Conservation (phyloP, 1,284 basidiomycete genomes). For the Fomitopsis palustris region DNA sequence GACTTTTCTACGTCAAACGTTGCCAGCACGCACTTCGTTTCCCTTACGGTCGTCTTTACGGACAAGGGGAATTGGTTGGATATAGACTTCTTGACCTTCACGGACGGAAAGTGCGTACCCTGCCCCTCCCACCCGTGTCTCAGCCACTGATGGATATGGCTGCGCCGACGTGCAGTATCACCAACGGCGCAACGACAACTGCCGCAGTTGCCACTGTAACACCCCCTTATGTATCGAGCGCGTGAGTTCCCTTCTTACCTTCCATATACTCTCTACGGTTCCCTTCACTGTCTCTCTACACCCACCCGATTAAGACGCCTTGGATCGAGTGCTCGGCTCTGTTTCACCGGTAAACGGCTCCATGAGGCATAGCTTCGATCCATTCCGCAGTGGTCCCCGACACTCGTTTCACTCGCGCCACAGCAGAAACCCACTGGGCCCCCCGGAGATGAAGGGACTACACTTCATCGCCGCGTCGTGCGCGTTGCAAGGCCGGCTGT, state of each 20-base stretch:
- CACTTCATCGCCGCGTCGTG: not conserved
- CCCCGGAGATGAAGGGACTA: too few species aligned
- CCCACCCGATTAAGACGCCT: not conserved
- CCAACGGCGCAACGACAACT: not conserved
- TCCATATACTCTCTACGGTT: not conserved
- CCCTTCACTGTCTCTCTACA: not conserved
- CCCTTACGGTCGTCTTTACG: slow-evolving; percentile 15
- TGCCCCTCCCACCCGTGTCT: not conserved
- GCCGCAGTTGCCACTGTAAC: slow-evolving; percentile 9
- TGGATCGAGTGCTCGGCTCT: not conserved
- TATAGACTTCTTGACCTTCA: slow-evolving; percentile 27
- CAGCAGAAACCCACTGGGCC: too few species aligned
- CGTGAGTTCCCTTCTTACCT: slow-evolving; percentile 1
- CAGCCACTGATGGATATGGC: not conserved
- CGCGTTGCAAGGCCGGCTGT: not conserved
- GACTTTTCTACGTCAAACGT: slow-evolving; percentile 11
- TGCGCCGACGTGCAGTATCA: not conserved
- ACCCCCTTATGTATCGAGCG: slow-evolving; percentile 13
- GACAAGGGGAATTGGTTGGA: slow-evolving; percentile 23
- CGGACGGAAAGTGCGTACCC: slow-evolving; percentile 14
- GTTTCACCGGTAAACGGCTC: too few species aligned
- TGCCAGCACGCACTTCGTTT: slow-evolving; percentile 17
- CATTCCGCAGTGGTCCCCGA: not conserved
- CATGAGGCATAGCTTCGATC: too few species aligned
- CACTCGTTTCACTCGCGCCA: not conserved